Conservation (phyloP, 2,329 filamentous ascomycete genomes). For the Coniella vitis region DNA sequence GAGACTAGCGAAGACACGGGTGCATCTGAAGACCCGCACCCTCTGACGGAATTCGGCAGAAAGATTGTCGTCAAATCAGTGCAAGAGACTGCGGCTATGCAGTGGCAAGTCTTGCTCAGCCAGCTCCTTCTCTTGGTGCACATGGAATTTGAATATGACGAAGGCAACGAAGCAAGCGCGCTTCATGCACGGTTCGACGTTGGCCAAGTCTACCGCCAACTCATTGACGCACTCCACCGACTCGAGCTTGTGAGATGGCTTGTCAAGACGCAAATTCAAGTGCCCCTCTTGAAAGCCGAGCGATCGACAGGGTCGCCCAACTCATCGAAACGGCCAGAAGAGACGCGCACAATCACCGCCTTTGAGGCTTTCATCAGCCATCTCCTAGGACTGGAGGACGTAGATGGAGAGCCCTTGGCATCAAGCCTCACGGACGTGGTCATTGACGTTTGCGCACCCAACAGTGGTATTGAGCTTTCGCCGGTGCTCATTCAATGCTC, state of each 20-base stretch:
- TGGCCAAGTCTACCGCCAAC: conserved; percentile 59
- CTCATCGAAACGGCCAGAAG: conserved; percentile 37
- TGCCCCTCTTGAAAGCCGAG: conserved; percentile 38
- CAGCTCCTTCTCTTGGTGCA: conserved; percentile 78
- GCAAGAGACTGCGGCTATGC: conserved; percentile 69
- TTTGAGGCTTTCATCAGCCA: conserved; percentile 55
- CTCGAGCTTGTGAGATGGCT: conserved; percentile 71
- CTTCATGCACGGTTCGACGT: conserved; percentile 57
- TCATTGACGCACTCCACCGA: conserved; percentile 65
- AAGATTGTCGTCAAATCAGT: conserved; percentile 68
- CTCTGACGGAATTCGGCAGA: conserved; percentile 68
- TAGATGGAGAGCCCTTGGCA: conserved; percentile 43
- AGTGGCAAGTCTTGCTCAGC: conserved; percentile 70
- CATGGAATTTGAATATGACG: conserved; percentile 74
- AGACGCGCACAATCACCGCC: conserved; percentile 46
- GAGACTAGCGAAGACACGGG: conserved; percentile 37
- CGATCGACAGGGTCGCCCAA: conserved; percentile 25
- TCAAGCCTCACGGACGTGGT: conserved; percentile 61
- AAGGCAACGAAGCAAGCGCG: conserved; percentile 55
- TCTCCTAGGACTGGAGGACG: conserved; percentile 59
- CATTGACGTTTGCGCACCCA: conserved; percentile 55
- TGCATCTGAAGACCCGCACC: conserved; percentile 39
- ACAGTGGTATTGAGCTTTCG: conserved; percentile 60
- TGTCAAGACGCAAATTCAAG: conserved; percentile 48
- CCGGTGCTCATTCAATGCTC: conserved; percentile 56